These are phyloP conservation scores for Pezicula neosporulosa DNA, from an alignment of 2,329 filamentous ascomycete genomes.

Conservation along the genomic window DNA sequence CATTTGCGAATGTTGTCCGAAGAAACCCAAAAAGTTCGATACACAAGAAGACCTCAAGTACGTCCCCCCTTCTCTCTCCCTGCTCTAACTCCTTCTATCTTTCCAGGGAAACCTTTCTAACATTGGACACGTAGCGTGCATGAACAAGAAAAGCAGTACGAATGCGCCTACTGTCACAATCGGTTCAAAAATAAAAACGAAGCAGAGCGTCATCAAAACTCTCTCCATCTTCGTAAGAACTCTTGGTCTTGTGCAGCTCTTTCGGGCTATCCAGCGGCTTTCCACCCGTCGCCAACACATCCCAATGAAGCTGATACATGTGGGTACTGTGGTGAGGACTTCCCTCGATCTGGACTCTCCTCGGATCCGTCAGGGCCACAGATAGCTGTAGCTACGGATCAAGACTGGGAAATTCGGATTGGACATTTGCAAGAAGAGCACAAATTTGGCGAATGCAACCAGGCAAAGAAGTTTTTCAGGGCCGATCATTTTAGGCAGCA, in stretches of 20 bases:
- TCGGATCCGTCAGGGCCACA: slow-evolving; percentile 31
- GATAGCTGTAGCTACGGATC: slow-evolving; percentile 58
- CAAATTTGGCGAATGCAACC: slow-evolving; percentile 98
- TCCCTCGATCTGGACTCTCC: slow-evolving; percentile 40
- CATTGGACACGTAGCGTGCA: slow-evolving; percentile 58
- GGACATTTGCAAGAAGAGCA: slow-evolving; percentile 87
- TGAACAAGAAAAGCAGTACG: slow-evolving; percentile 94
- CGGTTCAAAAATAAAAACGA: slow-evolving; percentile 99
- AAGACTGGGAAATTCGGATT: slow-evolving; percentile 84
- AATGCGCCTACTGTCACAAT: slow-evolving; percentile 87
- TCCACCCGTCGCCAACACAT: slow-evolving; percentile 72
- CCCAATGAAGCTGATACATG: slow-evolving; percentile 74
- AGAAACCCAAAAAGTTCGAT: slow-evolving; percentile 95
- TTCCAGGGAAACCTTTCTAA: neutral
- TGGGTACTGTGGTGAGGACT: slow-evolving; percentile 95
- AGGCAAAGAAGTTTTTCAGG: slow-evolving; percentile 95
- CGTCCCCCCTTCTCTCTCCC: slow-evolving; percentile 28
- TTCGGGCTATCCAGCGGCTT: slow-evolving; percentile 72
- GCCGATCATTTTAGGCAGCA: slow-evolving; percentile 98
- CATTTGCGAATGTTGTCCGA: slow-evolving; percentile 93
- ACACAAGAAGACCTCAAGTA: slow-evolving; percentile 81
- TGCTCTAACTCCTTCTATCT: too few species aligned
- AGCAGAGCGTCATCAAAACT: slow-evolving; percentile 93
- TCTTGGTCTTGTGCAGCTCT: slow-evolving; percentile 97
- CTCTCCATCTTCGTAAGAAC: slow-evolving; percentile 84